Evolutionary conservation across 768 basidiomycete species (phyloP).

Genomic region (Lactifluus volemus): DNA sequence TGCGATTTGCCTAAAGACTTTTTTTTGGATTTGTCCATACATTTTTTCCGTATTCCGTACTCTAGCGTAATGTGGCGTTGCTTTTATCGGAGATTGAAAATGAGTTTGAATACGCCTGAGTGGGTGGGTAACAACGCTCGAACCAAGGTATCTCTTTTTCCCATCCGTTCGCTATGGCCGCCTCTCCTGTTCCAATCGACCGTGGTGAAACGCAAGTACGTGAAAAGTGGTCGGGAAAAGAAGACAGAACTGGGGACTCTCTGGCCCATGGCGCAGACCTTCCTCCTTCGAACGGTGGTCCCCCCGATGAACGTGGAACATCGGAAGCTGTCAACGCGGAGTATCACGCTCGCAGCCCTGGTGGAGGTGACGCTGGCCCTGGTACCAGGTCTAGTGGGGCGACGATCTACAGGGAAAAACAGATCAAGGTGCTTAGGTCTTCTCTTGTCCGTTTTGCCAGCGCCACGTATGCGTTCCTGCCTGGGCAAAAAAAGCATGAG

Average conservation of each 20-base stretch:
- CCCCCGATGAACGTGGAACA: conserved; percentile 19
- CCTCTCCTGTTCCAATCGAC: conserved; percentile 21
- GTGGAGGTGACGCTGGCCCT: conserved; percentile 15
- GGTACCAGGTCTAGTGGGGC: conserved; percentile 16
- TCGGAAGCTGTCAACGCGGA: conserved; percentile 15
- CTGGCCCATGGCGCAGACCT: conserved; percentile 20
- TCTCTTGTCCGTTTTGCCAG: conserved; percentile 29
- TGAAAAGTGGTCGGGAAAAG: conserved; percentile 21
- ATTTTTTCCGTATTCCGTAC: no score
- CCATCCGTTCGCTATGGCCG: conserved; percentile 19
- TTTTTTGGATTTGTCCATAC: neutral
- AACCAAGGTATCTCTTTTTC: conserved; percentile 5
- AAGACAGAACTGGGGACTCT: conserved; percentile 18
- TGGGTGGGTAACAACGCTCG: neutral
- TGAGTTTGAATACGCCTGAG: neutral
- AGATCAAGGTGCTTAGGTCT: conserved; percentile 84
- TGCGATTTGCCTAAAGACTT: neutral
- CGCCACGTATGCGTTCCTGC: conserved; percentile 24
- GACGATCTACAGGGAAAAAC: conserved; percentile 50
- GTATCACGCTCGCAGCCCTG: conserved; percentile 19
- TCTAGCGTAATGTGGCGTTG: conserved; percentile 7
- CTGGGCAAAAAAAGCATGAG: conserved; percentile 14
- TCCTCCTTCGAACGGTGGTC: conserved; percentile 17
- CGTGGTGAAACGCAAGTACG: conserved; percentile 14
- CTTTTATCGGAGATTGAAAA: conserved; percentile 21